A percentile compares a stretch with the other conserved stretches of the same genome.
Conservation (phyloP, 768 basidiomycete genomes). For the Chalciporus piperatus region DNA sequence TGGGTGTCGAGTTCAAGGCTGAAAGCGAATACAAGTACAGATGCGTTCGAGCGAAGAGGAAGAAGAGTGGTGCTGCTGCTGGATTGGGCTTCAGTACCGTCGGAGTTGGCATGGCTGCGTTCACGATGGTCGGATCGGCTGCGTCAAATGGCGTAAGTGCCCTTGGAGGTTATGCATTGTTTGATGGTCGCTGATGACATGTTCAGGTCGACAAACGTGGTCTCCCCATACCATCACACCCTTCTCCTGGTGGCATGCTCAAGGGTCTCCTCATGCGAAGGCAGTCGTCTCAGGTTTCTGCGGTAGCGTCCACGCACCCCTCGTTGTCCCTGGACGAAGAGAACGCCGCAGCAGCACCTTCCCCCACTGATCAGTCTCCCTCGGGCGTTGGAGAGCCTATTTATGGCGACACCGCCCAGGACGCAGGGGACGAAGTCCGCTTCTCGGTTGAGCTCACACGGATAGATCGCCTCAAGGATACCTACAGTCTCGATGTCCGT, state of each 20-base stretch:
- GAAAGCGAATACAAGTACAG: constrained; percentile 92
- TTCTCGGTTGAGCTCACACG: constrained; percentile 94
- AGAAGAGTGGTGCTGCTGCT: constrained; percentile 48
- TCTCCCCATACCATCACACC: constrained; percentile 75
- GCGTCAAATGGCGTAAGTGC: constrained; percentile 80
- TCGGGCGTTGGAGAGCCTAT: constrained; percentile 45
- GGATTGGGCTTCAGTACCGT: constrained; percentile 43
- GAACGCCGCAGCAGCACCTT: constrained; percentile 19
- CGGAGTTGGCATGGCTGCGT: constrained; percentile 55
- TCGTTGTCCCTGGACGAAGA: constrained; percentile 51
- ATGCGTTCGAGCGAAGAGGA: constrained; percentile 76
- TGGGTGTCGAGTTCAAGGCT: constrained; percentile 86
- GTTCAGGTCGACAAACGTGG: constrained; percentile 85
- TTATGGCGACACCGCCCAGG: constrained; percentile 79
- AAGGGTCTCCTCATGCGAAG: constrained; percentile 87
- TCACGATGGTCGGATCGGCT: constrained; percentile 77
- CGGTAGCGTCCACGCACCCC: constrained; percentile 36
- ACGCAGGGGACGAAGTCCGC: constrained; percentile 92
- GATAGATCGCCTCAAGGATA: constrained; percentile 84
- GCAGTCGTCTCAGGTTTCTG: constrained; percentile 77
- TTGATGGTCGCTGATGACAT: constrained; percentile 5
- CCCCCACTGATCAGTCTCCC: constrained; percentile 38
- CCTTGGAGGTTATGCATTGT: neutral
- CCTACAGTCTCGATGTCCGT: constrained; percentile 89
- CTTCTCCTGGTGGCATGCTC: constrained; percentile 75